phyloP scores from a whole-genome alignment of 352 stramenopile genomes.

The Thalassiosira sp. region DNA sequence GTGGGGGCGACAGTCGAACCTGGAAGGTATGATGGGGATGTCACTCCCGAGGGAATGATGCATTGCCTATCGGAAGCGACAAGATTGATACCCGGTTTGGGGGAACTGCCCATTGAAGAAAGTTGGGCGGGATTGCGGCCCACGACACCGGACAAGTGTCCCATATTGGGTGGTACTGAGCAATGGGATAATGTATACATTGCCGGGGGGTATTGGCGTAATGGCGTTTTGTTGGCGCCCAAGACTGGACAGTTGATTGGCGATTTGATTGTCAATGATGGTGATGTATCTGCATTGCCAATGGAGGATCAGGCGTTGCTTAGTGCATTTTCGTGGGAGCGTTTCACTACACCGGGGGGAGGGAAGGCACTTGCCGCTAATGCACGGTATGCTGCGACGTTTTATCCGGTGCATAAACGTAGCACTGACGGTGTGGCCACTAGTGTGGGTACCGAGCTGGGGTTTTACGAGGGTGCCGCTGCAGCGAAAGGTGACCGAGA shows the following conservation, averaged over 20 bases:
- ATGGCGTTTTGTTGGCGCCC: constrained; percentile 85
- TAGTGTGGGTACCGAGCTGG: constrained; percentile 79
- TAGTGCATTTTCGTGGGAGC: constrained; percentile 75
- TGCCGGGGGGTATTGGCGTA: constrained; percentile 86
- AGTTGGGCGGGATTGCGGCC: constrained; percentile 85
- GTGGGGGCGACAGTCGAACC: constrained; percentile 86
- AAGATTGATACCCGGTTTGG: constrained; percentile 67
- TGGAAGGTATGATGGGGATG: constrained; percentile 66
- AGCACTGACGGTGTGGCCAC: constrained; percentile 58
- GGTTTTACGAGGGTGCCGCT: constrained; percentile 77
- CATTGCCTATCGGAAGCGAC: constrained; percentile 73
- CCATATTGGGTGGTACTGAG: constrained; percentile 81
- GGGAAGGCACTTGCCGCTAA: constrained; percentile 64
- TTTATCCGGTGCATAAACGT: constrained; percentile 76
- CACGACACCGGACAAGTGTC: constrained; percentile 84
- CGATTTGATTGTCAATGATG: constrained; percentile 69
- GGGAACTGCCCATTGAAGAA: constrained; percentile 82
- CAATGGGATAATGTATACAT: constrained; percentile 84
- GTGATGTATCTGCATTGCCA: constrained; percentile 29
- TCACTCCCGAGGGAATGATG: constrained; percentile 76
- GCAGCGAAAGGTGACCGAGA: constrained; percentile 65
- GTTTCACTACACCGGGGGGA: constrained; percentile 65
- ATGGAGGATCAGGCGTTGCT: constrained; percentile 58
- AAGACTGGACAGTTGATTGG: constrained; percentile 84
- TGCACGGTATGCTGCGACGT: constrained; percentile 71